Evolutionary conservation across 352 stramenopile species (phyloP), one percentile per base, ranked within the genome.

Genomic region (Aphanomyces stellatus): DNA sequence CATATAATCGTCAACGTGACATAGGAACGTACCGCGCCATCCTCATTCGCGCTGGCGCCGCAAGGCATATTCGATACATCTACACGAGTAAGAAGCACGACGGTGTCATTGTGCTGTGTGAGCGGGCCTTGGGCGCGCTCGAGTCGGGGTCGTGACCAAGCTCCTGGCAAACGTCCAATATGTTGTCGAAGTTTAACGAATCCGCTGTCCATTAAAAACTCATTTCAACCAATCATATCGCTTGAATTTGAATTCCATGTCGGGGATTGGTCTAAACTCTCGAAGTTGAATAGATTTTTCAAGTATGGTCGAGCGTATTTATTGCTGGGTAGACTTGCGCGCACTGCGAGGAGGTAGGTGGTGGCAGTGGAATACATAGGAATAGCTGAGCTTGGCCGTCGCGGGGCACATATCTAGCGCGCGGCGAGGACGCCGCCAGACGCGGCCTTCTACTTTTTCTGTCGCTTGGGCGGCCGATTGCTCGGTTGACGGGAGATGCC

Each of bases 21-120:
- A 25, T 68, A 88, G 78, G 86, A 24, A 33, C 55, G 11, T 81
- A 89, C 51, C 75, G 76, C 28, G 76, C 80, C 43, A 76, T 79
- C 1, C 62, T 89, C 48, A 87, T 76, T 7, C 77, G 81, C 1
- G 69, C 87, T 15, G 81, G 81, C 4, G 81, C 76, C 5, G 80
- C 76, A 25, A 71, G 81, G 11, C 72, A 80, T 8, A 51, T 63
- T 13, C 19, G 28, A 17, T 63, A 66, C 43, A 66, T 88, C 40
- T 87, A 85, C 72, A 87, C 87, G 71, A 77, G 69, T 53, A 75
- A 74, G 3, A 34, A 37, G 28, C 75, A 82, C n/a, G 37, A 48
- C 28, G 71, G 72, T 15, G 60, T 89, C 17, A 64, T 78, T n/a
- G 51, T 77, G 28, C 63, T 89, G n/a, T 87, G 81, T 66, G 79